These are phyloP conservation scores for Phytopythium delawarense DNA, from an alignment of 352 stramenopile species.

Conservation along the genomic window DNA sequence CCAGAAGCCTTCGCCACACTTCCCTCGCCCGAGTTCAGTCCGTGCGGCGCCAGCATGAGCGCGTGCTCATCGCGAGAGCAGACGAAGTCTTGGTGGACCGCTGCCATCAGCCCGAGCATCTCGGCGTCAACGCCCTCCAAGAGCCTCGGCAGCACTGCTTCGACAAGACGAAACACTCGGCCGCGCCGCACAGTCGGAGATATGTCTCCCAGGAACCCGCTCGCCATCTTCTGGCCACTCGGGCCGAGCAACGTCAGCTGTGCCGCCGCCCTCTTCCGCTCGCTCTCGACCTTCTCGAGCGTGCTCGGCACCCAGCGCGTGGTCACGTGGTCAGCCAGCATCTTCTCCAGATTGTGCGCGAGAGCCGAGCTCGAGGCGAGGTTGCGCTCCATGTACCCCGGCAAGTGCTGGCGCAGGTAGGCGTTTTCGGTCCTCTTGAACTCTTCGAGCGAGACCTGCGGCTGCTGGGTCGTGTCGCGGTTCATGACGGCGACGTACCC, in stretches of 20 bases:
- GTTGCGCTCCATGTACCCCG: constrained; percentile 16
- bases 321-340: constrained; percentile 28
- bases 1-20: not conserved
- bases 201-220: constrained; percentile 13
- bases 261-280: constrained; percentile 1
- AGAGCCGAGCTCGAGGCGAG: constrained; percentile 26
- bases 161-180: constrained; percentile 13
- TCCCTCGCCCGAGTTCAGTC: not conserved
- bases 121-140: constrained; percentile 15
- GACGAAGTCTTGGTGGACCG: constrained; percentile 21
- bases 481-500: constrained; percentile 39
- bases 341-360: constrained; percentile 24
- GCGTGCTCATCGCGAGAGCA: constrained; percentile 18
- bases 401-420: constrained; percentile 25
- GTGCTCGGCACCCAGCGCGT: constrained; percentile 22
- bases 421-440: constrained; percentile 20
- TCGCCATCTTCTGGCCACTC: constrained; percentile 15
- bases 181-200: constrained; percentile 9
- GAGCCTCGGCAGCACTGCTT: constrained; percentile 14
- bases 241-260: constrained; percentile 12
- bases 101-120: constrained; percentile 10
- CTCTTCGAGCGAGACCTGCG: constrained; percentile 15
- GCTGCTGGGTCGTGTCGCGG: constrained; percentile 19
- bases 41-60: constrained; percentile 16
- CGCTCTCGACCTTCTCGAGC: constrained; percentile 7